Evolutionary conservation across 352 stramenopile species (phyloP).

Genomic region (Phytopythium litorale): DNA sequence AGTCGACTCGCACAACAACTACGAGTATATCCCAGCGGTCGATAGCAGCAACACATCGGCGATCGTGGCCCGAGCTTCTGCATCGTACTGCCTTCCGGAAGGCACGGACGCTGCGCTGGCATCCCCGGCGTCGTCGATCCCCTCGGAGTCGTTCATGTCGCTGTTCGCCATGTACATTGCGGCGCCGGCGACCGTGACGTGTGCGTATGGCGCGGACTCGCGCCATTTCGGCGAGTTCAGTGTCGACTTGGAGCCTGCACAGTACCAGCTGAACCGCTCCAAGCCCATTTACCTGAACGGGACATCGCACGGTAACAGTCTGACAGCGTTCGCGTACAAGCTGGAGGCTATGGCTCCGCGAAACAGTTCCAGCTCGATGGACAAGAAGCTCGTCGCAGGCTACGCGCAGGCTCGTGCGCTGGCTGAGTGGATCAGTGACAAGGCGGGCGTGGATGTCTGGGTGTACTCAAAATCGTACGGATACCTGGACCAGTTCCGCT

Average conservation of each 20-base stretch:
- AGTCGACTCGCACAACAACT: slow-evolving; percentile 29
- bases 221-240: slow-evolving; percentile 70
- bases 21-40: slow-evolving; percentile 38
- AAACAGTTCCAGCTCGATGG: slow-evolving; percentile 33
- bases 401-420: slow-evolving; percentile 58
- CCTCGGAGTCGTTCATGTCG: slow-evolving; percentile 55
- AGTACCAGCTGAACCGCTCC: neutral
- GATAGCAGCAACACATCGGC: slow-evolving; percentile 22
- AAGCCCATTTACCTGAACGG: slow-evolving; percentile 39
- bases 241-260: slow-evolving; percentile 40
- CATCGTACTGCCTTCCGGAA: slow-evolving; percentile 35
- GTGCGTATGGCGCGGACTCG: slow-evolving; percentile 52
- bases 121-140: slow-evolving; percentile 29
- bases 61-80: slow-evolving; percentile 15
- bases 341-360: slow-evolving; percentile 37
- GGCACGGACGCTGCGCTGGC: slow-evolving; percentile 1
- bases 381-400: slow-evolving; percentile 15
- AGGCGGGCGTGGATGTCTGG: slow-evolving; percentile 65
- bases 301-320: slow-evolving; percentile 33
- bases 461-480: slow-evolving; percentile 58
- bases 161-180: slow-evolving; percentile 68
- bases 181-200: slow-evolving; percentile 37
- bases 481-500: slow-evolving; percentile 71
- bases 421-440: slow-evolving; percentile 62
- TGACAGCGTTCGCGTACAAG: slow-evolving; percentile 75